phyloP scores from a whole-genome alignment of 1,284 basidiomycete genomes.

The Cutaneotrichosporon sp. region DNA sequence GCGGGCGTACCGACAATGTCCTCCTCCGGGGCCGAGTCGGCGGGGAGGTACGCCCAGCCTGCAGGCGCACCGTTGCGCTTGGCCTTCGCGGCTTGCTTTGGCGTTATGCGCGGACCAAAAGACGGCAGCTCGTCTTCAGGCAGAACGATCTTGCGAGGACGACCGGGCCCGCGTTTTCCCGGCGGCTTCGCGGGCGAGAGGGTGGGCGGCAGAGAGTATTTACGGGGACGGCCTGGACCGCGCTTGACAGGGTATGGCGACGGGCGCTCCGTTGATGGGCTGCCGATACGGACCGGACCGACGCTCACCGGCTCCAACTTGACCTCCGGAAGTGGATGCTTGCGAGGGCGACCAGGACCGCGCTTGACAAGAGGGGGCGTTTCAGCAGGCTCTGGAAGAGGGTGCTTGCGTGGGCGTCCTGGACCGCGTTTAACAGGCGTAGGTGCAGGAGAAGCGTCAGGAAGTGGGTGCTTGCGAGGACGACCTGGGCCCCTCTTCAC shows the following conservation, averaged over 20 bases:
- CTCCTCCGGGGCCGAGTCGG: too few species aligned
- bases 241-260: slow-evolving; percentile 9
- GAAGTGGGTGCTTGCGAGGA: slow-evolving; percentile 16
- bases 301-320: too few species aligned
- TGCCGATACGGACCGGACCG: too few species aligned
- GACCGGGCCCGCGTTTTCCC: slow-evolving; percentile 12
- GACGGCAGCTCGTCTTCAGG: background rate
- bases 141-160: slow-evolving; percentile 11
- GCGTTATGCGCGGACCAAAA: background rate
- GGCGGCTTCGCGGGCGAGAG: slow-evolving; percentile 1
- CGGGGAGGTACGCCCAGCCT: slow-evolving; percentile 32
- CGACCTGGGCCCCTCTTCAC: slow-evolving; percentile 9
- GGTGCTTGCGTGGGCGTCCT: slow-evolving; percentile 1
- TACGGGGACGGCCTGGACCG: slow-evolving; percentile 13
- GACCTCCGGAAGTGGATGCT: background rate
- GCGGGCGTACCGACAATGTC: too few species aligned
- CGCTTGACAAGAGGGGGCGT: background rate
- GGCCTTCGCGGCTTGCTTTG: slow-evolving; percentile 8
- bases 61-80: slow-evolving; percentile 37
- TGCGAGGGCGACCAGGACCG: slow-evolving; percentile 2
- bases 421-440: background rate
- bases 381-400: background rate
- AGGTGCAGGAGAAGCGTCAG: slow-evolving; percentile 5
- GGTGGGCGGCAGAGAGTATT: slow-evolving; percentile 6
- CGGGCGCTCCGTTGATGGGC: background rate